Conservation (phyloP, 2,329 filamentous ascomycete species). For the Calcarisporium arbuscula region DNA sequence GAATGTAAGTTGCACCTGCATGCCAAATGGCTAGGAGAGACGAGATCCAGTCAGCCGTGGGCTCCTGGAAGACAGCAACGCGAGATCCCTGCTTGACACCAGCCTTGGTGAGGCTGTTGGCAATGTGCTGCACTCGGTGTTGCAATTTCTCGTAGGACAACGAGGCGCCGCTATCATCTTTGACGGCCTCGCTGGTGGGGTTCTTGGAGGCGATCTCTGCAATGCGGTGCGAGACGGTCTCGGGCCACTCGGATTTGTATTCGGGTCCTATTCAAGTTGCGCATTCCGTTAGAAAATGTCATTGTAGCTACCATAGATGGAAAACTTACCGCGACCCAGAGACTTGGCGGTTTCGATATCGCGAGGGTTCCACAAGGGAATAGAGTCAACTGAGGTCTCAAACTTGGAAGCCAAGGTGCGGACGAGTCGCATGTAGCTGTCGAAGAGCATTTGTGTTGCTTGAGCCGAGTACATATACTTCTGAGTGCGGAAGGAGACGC, state of each 20-base stretch:
- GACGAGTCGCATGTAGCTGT: slow-evolving; percentile 2
- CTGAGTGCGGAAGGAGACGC: slow-evolving; percentile 3
- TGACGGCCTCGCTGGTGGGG: slow-evolving; percentile 1
- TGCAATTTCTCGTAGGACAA: slow-evolving; percentile 4
- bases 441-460: background rate
- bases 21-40: slow-evolving; percentile 31
- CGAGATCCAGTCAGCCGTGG: slow-evolving; percentile 24
- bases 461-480: slow-evolving; percentile 3
- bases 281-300: background rate
- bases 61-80: slow-evolving; percentile 32
- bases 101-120: slow-evolving; percentile 2
- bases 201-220: slow-evolving; percentile 2
- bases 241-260: background rate
- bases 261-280: background rate
- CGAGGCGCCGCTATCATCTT: slow-evolving; percentile 1
- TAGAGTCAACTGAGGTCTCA: background rate
- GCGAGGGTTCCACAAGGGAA: background rate
- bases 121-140: slow-evolving; percentile 1
- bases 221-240: slow-evolving; percentile 4
- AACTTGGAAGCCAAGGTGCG: background rate
- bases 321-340: background rate
- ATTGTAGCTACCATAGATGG: background rate
- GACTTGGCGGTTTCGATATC: background rate
- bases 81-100: slow-evolving; percentile 6
- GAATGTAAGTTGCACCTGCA: slow-evolving; percentile 26